Conservation (phyloP, 1,139 yeast species). For the Diutina ranongensis region DNA sequence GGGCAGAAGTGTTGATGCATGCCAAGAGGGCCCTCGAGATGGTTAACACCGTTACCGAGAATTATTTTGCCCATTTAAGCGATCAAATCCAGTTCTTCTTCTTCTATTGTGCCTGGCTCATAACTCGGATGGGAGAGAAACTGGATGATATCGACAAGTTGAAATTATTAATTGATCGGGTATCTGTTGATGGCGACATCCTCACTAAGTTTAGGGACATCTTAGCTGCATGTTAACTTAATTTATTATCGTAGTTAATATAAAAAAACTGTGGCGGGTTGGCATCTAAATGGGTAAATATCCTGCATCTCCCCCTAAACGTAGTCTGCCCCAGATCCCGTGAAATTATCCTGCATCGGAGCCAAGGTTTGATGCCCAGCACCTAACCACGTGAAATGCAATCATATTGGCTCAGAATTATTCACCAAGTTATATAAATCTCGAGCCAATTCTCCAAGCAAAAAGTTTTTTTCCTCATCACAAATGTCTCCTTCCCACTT, state of each 20-base stretch:
- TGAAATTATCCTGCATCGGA: too few species aligned
- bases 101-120: slow-evolving; percentile 37
- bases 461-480: too few species aligned
- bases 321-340: too few species aligned
- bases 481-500: slow-evolving; percentile 48
- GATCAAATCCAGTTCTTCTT: slow-evolving; percentile 57
- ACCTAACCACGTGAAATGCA: background rate
- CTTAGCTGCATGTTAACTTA: background rate
- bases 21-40: slow-evolving; percentile 27
- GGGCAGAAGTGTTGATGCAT: slow-evolving; percentile 12
- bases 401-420: background rate
- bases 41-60: slow-evolving; percentile 32
- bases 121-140: slow-evolving; percentile 10
- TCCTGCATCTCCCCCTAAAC: background rate
- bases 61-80: slow-evolving; percentile 56
- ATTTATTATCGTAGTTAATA: too few species aligned
- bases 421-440: background rate
- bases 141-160: background rate
- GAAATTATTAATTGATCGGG: background rate
- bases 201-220: background rate
- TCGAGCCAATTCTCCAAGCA: too few species aligned
- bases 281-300: too few species aligned
- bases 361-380: background rate
- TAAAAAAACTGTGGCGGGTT: too few species aligned
- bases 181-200: background rate